A percentile compares a stretch with the other conserved stretches of the same genome.
Evolutionary conservation across 805 yeast species (phyloP).

Genomic region (Torulaspora microellipsoides): DNA sequence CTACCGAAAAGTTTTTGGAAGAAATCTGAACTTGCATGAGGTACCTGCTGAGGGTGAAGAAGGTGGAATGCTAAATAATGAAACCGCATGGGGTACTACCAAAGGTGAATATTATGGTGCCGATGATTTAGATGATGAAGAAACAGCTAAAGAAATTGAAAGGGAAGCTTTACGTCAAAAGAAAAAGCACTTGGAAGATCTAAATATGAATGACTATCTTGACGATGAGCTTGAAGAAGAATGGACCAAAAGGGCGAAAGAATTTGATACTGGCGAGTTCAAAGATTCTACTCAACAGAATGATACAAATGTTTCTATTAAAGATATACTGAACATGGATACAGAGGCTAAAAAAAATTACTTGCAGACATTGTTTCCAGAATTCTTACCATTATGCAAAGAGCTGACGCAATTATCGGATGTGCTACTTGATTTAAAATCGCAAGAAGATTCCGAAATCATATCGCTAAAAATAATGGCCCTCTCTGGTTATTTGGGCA

Average conservation of each 20-base stretch:
- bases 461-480: constrained; percentile 58
- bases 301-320: constrained; percentile 34
- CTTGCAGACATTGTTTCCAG: constrained; percentile 69
- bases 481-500: constrained; percentile 70
- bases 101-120: constrained; percentile 49
- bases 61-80: constrained; percentile 35
- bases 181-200: constrained; percentile 68
- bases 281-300: constrained; percentile 30
- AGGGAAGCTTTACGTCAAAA: constrained; percentile 86
- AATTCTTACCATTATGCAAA: constrained; percentile 67
- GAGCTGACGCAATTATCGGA: constrained; percentile 50
- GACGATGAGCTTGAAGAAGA: constrained; percentile 71
- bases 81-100: constrained; percentile 46
- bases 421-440: constrained; percentile 37
- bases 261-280: constrained; percentile 41
- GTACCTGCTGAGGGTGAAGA: constrained; percentile 31
- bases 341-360: constrained; percentile 48
- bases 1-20: constrained; percentile 38
- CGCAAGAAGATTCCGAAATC: constrained; percentile 34
- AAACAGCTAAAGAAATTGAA: constrained; percentile 70
- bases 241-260: constrained; percentile 61
- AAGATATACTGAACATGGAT: constrained; percentile 48
- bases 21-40: constrained; percentile 26
- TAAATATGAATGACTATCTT: constrained; percentile 68
- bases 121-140: constrained; percentile 55